Evolutionary conservation across 805 yeast species (phyloP).

Genomic region (Candida chilensis): DNA sequence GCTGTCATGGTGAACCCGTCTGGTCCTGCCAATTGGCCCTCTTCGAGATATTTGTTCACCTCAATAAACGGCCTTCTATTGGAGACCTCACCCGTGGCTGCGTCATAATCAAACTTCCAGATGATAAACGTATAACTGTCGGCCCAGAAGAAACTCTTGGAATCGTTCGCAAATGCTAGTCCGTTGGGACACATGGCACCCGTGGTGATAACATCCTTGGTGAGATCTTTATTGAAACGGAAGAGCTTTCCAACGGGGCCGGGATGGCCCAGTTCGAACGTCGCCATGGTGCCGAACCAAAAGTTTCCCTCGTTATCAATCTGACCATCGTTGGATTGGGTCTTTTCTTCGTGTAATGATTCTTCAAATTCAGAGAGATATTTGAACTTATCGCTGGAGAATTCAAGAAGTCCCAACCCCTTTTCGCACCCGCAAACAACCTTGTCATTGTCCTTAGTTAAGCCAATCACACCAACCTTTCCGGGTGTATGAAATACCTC

Average conservation of each 20-base stretch:
- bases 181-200: conserved; percentile 35
- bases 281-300: conserved; percentile 34
- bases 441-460: conserved; percentile 20
- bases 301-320: conserved; percentile 35
- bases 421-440: conserved; percentile 23
- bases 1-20: conserved; percentile 26
- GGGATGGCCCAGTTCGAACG: conserved; percentile 17
- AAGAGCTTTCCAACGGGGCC: conserved; percentile 17
- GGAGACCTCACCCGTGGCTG: conserved; percentile 18
- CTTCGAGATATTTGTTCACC: no score
- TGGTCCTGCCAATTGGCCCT: conserved; percentile 22
- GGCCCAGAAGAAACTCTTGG: no score
- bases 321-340: conserved; percentile 27
- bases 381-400: conserved; percentile 17
- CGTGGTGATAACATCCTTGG: neutral
- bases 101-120: conserved; percentile 36
- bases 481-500: no score
- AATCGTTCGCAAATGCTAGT: conserved; percentile 19
- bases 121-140: no score
- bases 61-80: conserved; percentile 24
- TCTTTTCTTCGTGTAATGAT: conserved; percentile 3
- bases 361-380: conserved; percentile 15
- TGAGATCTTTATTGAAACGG: neutral
- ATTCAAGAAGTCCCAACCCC: conserved; percentile 19
- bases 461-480: conserved; percentile 27